Evolutionary conservation across 495 filamentous ascomycete species (phyloP).

Genomic region (Aspergillus leporis): DNA sequence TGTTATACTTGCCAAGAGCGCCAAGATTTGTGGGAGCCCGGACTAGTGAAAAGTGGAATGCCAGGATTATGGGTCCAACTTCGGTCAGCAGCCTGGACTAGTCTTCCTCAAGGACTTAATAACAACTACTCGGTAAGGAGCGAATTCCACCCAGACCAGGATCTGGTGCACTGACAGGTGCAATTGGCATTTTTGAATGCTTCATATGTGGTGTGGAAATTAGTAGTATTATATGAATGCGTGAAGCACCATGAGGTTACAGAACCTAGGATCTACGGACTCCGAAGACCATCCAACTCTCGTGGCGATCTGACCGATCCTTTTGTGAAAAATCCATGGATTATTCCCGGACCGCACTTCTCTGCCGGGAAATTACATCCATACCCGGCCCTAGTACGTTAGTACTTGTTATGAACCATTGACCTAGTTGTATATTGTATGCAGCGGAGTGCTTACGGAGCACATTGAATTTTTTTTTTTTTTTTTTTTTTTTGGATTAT

Average conservation of each 20-base stretch:
- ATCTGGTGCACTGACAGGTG: background rate
- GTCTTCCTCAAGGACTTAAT: background rate
- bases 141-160: no score
- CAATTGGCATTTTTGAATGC: background rate
- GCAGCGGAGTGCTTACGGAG: no score
- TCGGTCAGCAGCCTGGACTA: background rate
- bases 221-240: background rate
- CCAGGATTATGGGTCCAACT: background rate
- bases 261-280: background rate
- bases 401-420: background rate
- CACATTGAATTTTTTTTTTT: no score
- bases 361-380: constrained; percentile 16
- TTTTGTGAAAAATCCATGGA: background rate
- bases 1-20: constrained; percentile 10
- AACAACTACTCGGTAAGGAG: background rate
- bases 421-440: background rate
- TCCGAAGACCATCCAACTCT: background rate
- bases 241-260: background rate
- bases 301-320: background rate
- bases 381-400: background rate
- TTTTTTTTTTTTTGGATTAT: no score
- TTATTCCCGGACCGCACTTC: constrained; percentile 5
- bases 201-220: background rate
- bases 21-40: constrained; percentile 16
- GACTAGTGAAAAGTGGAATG: constrained; percentile 7